A percentile compares a stretch with the other conserved stretches of the same genome.
These are phyloP conservation scores for Penicillium canariense DNA, from an alignment of 495 filamentous ascomycete species.

Conservation along the genomic window DNA sequence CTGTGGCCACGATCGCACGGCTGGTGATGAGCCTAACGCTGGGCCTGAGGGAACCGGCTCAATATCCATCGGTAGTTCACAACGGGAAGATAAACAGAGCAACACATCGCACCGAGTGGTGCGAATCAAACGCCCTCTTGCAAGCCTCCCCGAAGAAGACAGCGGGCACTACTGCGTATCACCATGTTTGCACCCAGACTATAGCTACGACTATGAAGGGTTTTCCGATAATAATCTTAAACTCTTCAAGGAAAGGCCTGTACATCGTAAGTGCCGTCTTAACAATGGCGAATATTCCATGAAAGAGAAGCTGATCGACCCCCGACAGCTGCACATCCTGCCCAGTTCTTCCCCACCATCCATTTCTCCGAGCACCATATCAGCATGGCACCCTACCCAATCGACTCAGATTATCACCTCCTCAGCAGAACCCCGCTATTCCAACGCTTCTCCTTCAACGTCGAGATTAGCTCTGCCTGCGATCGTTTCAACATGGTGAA, in stretches of 20 bases:
- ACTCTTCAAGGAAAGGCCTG: background rate
- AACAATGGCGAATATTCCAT: background rate
- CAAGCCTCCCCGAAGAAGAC: constrained; percentile 19
- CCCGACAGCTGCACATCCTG: constrained; percentile 15
- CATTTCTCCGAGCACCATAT: constrained; percentile 59
- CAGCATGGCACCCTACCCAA: constrained; percentile 50
- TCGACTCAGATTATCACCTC: constrained; percentile 43
- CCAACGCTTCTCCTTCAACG: constrained; percentile 35
- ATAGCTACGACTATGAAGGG: background rate
- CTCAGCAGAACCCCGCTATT: constrained; percentile 49
- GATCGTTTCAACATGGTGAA: constrained; percentile 76
- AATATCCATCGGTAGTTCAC: background rate
- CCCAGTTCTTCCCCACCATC: constrained; percentile 47
- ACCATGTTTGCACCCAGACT: constrained; percentile 2
- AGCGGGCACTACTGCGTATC: constrained; percentile 7
- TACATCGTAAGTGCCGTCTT: constrained; percentile 18
- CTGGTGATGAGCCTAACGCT: background rate
- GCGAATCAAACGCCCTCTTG: constrained; percentile 3
- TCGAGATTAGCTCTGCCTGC: constrained; percentile 39
- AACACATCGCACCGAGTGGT: background rate
- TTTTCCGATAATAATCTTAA: background rate
- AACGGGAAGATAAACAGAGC: background rate
- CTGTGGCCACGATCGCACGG: background rate
- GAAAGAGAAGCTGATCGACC: background rate
- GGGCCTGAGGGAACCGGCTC: background rate